These are phyloP conservation scores for Polysphondylium violaceum DNA, from an alignment of 78 protist species.

Conservation along the genomic window DNA sequence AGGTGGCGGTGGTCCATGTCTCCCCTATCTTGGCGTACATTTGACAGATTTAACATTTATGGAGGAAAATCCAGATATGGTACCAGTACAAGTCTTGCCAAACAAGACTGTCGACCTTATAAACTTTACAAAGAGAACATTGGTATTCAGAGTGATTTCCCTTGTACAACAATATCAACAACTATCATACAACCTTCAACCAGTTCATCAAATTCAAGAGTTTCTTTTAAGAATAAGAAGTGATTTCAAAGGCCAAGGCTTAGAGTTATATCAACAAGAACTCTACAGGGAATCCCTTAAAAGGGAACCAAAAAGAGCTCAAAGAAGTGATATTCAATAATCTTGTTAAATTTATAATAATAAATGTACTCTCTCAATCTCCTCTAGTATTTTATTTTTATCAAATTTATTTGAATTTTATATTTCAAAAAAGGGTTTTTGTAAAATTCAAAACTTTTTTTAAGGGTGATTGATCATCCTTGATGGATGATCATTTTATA, in stretches of 20 bases:
- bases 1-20: constrained; percentile 34
- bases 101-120: constrained; percentile 68
- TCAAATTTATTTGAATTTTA: no score
- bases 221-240: constrained; percentile 33
- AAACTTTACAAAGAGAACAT: constrained; percentile 83
- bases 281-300: constrained; percentile 59
- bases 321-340: constrained; percentile 66
- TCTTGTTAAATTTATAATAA: no score
- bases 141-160: constrained; percentile 77
- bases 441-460: no score
- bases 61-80: constrained; percentile 85
- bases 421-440: no score
- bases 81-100: constrained; percentile 36
- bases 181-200: constrained; percentile 82
- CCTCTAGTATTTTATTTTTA: no score
- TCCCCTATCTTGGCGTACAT: constrained; percentile 80
- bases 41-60: constrained; percentile 90
- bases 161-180: constrained; percentile 82
- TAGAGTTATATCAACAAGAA: constrained; percentile 68
- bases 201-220: constrained; percentile 85
- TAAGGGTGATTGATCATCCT: no score
- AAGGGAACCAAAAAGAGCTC: constrained; percentile 85
- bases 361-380: no score
- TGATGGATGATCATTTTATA: no score
- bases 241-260: constrained; percentile 54